phyloP scores from a whole-genome alignment of 139 green algal species.

The Chlamydomonas sp. region DNA sequence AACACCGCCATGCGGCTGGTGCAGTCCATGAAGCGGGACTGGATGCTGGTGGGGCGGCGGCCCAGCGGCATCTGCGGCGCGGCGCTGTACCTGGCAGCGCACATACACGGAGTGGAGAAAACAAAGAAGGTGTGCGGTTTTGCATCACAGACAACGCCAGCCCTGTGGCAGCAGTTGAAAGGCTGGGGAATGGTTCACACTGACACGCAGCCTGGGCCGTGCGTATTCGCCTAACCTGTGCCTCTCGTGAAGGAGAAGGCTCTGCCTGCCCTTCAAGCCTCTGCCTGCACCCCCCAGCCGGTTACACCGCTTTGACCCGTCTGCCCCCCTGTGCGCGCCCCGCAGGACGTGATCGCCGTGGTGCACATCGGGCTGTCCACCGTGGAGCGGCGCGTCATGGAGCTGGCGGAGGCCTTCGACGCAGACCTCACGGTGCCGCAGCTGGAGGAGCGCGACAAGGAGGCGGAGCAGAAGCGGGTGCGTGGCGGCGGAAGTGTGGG shows the following conservation, averaged over 20 bases:
- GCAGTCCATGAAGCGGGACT: conserved; percentile 98
- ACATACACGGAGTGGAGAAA: conserved; percentile 89
- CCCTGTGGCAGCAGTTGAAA: not conserved
- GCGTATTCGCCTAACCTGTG: no score
- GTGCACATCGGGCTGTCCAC: conserved; percentile 95
- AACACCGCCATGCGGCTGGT: conserved; percentile 93
- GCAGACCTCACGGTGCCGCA: conserved; percentile 37
- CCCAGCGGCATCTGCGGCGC: conserved; percentile 94
- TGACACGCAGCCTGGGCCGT: no score
- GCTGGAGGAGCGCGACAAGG: conserved; percentile 31
- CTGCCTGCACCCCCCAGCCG: not conserved
- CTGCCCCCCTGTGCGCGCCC: not conserved
- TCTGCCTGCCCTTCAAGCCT: not conserved
- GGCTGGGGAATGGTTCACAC: no score
- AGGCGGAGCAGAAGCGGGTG: conserved; percentile 23
- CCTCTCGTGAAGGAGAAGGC: not conserved
- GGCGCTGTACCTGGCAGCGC: conserved; percentile 92
- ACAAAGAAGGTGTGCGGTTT: conserved; percentile 70
- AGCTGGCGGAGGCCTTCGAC: conserved; percentile 74
- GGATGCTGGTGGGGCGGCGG: conserved; percentile 96
- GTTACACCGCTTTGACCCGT: not conserved
- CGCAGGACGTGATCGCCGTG: conserved; percentile 67
- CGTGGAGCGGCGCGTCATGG: conserved; percentile 83
- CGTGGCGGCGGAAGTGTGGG: not conserved
- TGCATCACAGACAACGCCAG: no score